Base-by-base conservation (phyloP, 164 flowering plant species). In the Stephania japonica region DNA sequence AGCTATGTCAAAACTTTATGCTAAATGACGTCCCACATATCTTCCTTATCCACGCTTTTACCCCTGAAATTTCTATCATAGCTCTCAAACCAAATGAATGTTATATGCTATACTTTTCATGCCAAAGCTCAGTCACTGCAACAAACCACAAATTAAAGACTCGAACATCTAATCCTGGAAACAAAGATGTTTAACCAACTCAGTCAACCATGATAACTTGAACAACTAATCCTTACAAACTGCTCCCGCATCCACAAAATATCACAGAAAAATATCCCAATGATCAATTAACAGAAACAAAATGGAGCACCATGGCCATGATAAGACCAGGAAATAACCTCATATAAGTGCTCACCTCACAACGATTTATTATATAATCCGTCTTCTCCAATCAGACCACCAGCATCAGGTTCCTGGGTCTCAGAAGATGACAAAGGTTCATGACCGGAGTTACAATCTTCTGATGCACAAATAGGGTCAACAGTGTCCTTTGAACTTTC, bases 301-400 rank as follows among this genome's bases (percentile, higher is more conserved):
- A 56, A 56, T 56, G 63, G n/a, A 56, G 63, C 23, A 56, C 63
- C 63, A 56, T 56, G 18, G 18, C n/a, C n/a, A 56, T 4, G 23
- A 14, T 7, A 56, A 56, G 63, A 56, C 23, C 63, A 18, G 7
- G 63, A 56, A 56, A 47, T 47, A 47, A 47, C 53, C 4, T 19
- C 18, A 56, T 56, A 7, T 56, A 43, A 50, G 24, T 25, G 65
- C 80, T 86, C 83, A 89, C 88, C 88, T 85, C 80, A 81, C 77
- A 79, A 84, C 80, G 75, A 38, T 77, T 76, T 24, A 68, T 75
- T 73, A 65, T 82, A 65, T 27, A 44, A 70, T 61, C 71, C 80
- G 69, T 75, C 82, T 73, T 85, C 80, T 73, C 72, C 65, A 70
- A 61, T 61, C 25, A 41, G 43, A 74, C n/a, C 53, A 72, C 79